Conservation (phyloP, 495 filamentous ascomycete genomes). For the Xylaria acuta region DNA sequence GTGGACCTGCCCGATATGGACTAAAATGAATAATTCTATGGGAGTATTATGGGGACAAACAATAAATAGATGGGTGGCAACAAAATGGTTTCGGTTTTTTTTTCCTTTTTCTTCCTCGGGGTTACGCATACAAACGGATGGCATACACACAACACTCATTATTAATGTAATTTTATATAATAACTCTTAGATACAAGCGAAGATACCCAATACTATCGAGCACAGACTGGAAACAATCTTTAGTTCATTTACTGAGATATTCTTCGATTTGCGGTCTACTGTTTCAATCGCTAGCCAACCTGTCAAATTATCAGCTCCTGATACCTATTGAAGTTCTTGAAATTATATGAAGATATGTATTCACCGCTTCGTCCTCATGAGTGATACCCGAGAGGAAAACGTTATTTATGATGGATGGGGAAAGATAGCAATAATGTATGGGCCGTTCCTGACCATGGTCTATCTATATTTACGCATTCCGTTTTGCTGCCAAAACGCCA, state of each 20-base stretch:
- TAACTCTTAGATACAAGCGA: background rate
- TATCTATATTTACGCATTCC: slow-evolving; percentile 9
- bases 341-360: background rate
- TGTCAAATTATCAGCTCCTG: background rate
- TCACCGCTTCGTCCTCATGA: background rate
- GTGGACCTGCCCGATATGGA: background rate
- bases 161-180: slow-evolving; percentile 24
- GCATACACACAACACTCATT: slow-evolving; percentile 20
- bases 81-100: background rate
- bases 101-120: background rate
- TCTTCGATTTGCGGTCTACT: background rate
- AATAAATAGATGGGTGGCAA: background rate
- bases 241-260: background rate
- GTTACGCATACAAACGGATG: background rate
- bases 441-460: background rate
- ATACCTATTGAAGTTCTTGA: background rate
- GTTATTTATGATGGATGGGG: background rate
- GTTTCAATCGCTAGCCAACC: background rate
- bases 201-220: slow-evolving; percentile 18
- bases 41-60: background rate
- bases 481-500: background rate
- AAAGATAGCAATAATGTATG: background rate
- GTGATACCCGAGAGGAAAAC: background rate
- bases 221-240: background rate
- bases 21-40: background rate